Percentiles rank a stretch among this genome's conserved stretches.
These are phyloP conservation scores for Fraxinus platypoda DNA, from an alignment of 305 asterid genomes.

Conservation along the genomic window DNA sequence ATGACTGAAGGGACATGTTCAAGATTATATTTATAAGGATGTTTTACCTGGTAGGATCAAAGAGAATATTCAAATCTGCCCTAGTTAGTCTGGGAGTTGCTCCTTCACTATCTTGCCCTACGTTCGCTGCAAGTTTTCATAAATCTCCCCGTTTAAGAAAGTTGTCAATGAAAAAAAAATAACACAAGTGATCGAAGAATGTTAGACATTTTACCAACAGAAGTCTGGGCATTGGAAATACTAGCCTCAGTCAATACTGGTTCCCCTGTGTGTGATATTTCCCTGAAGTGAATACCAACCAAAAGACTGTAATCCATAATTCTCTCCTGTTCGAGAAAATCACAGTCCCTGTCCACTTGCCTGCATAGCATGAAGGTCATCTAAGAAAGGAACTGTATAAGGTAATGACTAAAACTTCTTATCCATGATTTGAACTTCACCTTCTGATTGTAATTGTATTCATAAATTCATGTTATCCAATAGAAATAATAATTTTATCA, in stretches of 20 bases:
- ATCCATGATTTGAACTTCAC: neutral
- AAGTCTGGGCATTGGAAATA: constrained; percentile 28
- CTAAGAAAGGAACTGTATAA: neutral
- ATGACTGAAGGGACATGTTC: neutral
- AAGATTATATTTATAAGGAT: neutral
- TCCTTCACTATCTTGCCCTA: constrained; percentile 34
- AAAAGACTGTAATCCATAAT: constrained; percentile 96
- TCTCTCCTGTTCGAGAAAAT: constrained; percentile 90
- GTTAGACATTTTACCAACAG: constrained; percentile 35
- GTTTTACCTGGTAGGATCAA: constrained; percentile 43
- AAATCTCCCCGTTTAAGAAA: constrained; percentile 1
- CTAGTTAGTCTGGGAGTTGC: constrained; percentile 33
- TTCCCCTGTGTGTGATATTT: constrained; percentile 58
- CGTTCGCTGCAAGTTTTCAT: constrained; percentile 26
- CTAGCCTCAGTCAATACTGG: constrained; percentile 39
- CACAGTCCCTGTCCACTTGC: constrained; percentile 87
- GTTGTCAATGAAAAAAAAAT: neutral
- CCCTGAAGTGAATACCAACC: constrained; percentile 78
- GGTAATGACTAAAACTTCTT: neutral
- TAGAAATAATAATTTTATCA: neutral
- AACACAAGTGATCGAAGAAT: neutral
- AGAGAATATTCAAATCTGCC: constrained; percentile 30
- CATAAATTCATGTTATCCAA: neutral
- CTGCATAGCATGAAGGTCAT: constrained; percentile 37
- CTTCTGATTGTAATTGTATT: neutral